Percentiles rank a stretch among this genome's conserved stretches.
phyloP scores from a whole-genome alignment of 768 basidiomycete species.

The Gelatoporia subvermispora region DNA sequence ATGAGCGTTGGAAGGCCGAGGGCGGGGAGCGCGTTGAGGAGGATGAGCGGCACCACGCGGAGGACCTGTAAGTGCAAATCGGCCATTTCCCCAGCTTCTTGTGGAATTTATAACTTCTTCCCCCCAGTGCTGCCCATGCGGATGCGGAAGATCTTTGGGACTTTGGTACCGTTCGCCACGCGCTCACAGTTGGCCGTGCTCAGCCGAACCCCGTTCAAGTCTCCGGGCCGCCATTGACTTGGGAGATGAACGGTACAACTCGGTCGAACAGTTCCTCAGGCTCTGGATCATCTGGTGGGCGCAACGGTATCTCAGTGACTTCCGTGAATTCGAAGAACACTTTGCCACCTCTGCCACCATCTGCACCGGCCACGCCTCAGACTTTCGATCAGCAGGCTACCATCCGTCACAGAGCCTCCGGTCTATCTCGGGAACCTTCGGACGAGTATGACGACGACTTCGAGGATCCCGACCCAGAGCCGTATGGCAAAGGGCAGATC shows the following conservation, averaged over 20 bases:
- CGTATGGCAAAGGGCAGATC: constrained; percentile 24
- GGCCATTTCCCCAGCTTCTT: constrained; percentile 1
- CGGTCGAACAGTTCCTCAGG: constrained; percentile 37
- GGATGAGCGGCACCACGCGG: constrained; percentile 54
- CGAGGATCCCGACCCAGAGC: constrained; percentile 50
- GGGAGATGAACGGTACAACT: constrained; percentile 65
- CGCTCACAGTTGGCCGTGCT: constrained; percentile 66
- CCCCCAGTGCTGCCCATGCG: constrained; percentile 43
- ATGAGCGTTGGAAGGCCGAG: constrained; percentile 90
- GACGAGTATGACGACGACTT: constrained; percentile 65
- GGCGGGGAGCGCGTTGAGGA: constrained; percentile 76
- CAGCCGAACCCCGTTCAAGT: constrained; percentile 46
- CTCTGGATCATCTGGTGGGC: constrained; percentile 24
- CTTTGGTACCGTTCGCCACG: constrained; percentile 91
- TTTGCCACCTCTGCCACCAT: constrained; percentile 49
- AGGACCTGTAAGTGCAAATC: constrained; percentile 58
- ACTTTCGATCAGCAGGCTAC: constrained; percentile 60
- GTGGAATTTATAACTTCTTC: neutral
- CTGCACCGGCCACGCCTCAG: constrained; percentile 26
- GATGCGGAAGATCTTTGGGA: constrained; percentile 92
- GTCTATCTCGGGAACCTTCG: constrained; percentile 41
- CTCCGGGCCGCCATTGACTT: constrained; percentile 69
- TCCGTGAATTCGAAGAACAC: constrained; percentile 52
- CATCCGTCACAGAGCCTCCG: constrained; percentile 32
- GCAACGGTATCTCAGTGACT: constrained; percentile 30